Percentiles rank a stretch among this genome's conserved stretches.
Conservation (phyloP, 306 rosid species). For the Crotalaria pallida region DNA sequence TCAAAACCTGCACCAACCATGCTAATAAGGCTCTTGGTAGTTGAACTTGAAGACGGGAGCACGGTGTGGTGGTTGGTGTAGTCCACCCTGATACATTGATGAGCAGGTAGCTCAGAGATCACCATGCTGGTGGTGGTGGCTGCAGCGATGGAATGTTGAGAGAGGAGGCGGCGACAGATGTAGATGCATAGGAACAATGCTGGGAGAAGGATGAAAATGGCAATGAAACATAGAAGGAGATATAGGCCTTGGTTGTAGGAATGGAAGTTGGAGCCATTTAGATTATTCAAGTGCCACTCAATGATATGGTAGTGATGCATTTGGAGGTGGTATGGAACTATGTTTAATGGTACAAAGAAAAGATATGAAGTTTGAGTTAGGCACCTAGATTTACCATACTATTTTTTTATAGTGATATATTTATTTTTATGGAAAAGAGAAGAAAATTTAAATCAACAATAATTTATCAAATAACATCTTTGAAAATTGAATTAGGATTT, state of each 20-base stretch:
- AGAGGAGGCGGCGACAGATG: slow-evolving; percentile 5
- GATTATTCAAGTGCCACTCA: slow-evolving; percentile 18
- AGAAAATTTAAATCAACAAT: no score
- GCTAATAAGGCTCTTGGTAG: not conserved
- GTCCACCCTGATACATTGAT: not conserved
- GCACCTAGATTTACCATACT: slow-evolving; percentile 9
- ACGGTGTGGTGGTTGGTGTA: not conserved
- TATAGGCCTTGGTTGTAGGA: slow-evolving; percentile 8
- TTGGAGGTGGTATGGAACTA: not conserved
- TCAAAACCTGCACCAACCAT: not conserved
- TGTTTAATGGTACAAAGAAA: not conserved
- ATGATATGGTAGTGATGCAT: not conserved
- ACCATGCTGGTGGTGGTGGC: not conserved
- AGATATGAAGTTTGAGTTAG: not conserved
- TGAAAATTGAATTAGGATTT: no score
- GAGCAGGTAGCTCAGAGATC: not conserved
- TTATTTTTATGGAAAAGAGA: no score
- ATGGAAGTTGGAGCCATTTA: slow-evolving; percentile 15
- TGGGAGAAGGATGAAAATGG: slow-evolving; percentile 8
- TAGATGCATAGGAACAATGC: slow-evolving; percentile 17
- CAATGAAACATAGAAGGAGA: slow-evolving; percentile 17
- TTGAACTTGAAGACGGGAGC: not conserved
- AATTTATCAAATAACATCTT: no score
- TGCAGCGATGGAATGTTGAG: not conserved
- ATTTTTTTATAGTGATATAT: no score